phyloP scores from a whole-genome alignment of 2,329 filamentous ascomycete species.

The Talaromyces marneffei region DNA sequence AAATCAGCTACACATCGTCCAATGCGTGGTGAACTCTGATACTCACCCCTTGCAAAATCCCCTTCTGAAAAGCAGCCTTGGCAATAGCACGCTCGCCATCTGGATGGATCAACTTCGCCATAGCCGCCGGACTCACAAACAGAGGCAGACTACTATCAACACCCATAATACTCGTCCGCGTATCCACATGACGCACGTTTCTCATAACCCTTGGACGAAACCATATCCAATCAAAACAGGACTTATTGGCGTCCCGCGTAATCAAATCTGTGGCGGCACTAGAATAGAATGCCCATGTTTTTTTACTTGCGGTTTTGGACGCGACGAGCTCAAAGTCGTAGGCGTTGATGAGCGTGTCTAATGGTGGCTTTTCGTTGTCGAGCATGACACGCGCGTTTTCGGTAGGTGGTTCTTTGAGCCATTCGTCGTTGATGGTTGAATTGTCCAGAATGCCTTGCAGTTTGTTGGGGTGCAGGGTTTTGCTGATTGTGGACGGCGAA shows the following conservation, averaged over 20 bases:
- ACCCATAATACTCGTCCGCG: conserved; percentile 52
- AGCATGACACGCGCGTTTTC: conserved; percentile 24
- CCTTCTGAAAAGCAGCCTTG: conserved; percentile 45
- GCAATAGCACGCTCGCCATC: conserved; percentile 59
- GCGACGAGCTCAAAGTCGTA: conserved; percentile 58
- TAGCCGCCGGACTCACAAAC: conserved; percentile 60
- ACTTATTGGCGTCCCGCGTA: conserved; percentile 51
- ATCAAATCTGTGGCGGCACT: conserved; percentile 60
- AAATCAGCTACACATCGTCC: not conserved
- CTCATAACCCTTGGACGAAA: conserved; percentile 55
- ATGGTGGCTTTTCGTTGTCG: conserved; percentile 43
- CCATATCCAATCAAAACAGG: conserved; percentile 51
- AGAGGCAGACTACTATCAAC: conserved; percentile 50
- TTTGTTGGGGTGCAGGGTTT: conserved; percentile 40
- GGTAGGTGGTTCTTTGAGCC: conserved; percentile 38
- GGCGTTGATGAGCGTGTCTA: conserved; percentile 52
- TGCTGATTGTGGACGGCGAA: conserved; percentile 43
- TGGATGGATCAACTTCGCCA: conserved; percentile 58
- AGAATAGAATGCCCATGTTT: conserved; percentile 66
- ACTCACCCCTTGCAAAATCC: conserved; percentile 52
- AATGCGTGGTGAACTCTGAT: not conserved
- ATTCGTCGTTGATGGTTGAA: conserved; percentile 46
- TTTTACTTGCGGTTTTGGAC: conserved; percentile 50
- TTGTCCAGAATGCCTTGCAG: conserved; percentile 47
- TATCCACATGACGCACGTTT: conserved; percentile 51